phyloP scores from a whole-genome alignment of 73 alveolate genomes.

The Paramecium sonneborni region DNA sequence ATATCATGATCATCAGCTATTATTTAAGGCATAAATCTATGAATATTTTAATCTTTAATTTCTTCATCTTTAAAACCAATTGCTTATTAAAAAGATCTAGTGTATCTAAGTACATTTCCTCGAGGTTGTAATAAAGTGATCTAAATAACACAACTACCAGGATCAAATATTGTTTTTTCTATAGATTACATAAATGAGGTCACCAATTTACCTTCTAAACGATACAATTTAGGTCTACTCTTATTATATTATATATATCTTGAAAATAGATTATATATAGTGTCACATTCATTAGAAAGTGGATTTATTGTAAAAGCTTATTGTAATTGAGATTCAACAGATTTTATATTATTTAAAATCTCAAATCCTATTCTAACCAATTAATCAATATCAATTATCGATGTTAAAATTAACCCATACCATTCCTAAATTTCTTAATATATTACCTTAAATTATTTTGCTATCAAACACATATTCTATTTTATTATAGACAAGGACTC shows the following conservation, averaged over 20 bases:
- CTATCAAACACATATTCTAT: background rate
- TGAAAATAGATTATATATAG: background rate
- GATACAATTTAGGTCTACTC: background rate
- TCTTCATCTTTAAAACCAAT: conserved; percentile 38
- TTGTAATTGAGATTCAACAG: background rate
- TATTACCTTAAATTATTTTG: background rate
- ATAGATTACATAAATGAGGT: conserved; percentile 4
- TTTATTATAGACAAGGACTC: background rate
- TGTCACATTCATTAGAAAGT: conserved; percentile 11
- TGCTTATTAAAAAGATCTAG: background rate
- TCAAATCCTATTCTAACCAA: background rate
- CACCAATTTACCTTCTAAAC: background rate
- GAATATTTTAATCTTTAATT: conserved; percentile 7
- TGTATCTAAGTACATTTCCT: conserved; percentile 17
- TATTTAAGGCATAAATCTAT: conserved; percentile 21
- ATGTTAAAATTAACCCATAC: background rate
- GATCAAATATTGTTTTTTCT: conserved; percentile 23
- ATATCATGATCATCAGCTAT: conserved; percentile 44
- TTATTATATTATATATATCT: background rate
- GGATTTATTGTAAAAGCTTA: background rate
- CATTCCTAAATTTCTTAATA: background rate
- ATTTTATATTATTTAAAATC: background rate
- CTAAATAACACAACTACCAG: conserved; percentile 19
- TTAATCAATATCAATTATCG: background rate
- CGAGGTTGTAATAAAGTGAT: conserved; percentile 41